A percentile compares a stretch with the other conserved stretches of the same genome.
Conservation (phyloP, 805 yeast species). For the Candida coquimbonensis region DNA sequence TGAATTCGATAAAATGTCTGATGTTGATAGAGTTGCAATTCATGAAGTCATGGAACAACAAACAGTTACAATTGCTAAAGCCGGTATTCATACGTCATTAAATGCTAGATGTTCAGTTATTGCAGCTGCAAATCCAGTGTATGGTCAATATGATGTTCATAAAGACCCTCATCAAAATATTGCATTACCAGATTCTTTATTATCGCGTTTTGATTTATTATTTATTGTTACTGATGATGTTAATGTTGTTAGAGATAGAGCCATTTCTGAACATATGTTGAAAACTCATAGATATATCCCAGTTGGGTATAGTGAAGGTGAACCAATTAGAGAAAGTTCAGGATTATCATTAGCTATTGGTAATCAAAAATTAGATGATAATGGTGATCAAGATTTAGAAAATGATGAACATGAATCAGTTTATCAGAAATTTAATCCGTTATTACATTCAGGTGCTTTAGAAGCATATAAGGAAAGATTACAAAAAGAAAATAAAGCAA, state of each 20-base stretch:
- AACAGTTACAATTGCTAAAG: conserved; percentile 95
- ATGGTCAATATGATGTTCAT: conserved; percentile 93
- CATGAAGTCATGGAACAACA: conserved; percentile 99
- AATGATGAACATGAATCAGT: conserved; percentile 35
- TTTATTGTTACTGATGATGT: conserved; percentile 96
- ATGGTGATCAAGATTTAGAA: conserved; percentile 43
- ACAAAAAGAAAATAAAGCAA: conserved; percentile 20
- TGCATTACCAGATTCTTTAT: conserved; percentile 91
- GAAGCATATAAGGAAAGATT: conserved; percentile 27
- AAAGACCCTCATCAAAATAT: conserved; percentile 95
- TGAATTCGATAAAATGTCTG: conserved; percentile 98
- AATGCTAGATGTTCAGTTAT: conserved; percentile 95
- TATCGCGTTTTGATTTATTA: conserved; percentile 92
- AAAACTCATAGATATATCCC: conserved; percentile 88
- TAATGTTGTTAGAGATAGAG: conserved; percentile 74
- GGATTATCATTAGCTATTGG: conserved; percentile 78
- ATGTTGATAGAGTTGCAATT: conserved; percentile 92
- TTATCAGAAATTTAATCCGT: conserved; percentile 78
- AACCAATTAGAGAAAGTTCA: conserved; percentile 77
- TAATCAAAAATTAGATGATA: conserved; percentile 42
- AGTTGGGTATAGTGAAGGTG: conserved; percentile 86
- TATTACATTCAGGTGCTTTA: conserved; percentile 74
- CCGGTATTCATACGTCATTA: conserved; percentile 93
- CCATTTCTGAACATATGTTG: conserved; percentile 89
- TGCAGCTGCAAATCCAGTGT: conserved; percentile 97